These are phyloP conservation scores for Pseudofabraea citricarpa DNA, from an alignment of 2,329 filamentous ascomycete species.

Conservation along the genomic window DNA sequence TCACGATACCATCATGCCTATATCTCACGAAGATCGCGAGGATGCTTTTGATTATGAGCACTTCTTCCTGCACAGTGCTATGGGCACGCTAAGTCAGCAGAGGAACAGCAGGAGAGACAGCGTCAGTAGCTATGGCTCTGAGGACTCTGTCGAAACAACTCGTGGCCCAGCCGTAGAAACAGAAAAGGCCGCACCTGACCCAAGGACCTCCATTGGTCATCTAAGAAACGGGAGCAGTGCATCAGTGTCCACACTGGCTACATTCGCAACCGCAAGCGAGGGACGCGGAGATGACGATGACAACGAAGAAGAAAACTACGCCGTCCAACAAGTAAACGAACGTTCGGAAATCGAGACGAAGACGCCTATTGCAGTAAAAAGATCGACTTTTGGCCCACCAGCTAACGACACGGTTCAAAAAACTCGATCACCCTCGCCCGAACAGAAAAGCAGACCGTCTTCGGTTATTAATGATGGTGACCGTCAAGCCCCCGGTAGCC, in stretches of 20 bases:
- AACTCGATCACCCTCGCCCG: slow-evolving; percentile 4
- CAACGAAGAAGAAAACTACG: slow-evolving; percentile 31
- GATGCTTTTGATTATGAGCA: slow-evolving; percentile 97
- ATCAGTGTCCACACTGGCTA: slow-evolving; percentile 55
- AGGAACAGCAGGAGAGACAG: slow-evolving; percentile 42
- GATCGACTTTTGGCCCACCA: slow-evolving; percentile 23
- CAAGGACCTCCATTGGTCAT: slow-evolving; percentile 26
- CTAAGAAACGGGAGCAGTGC: slow-evolving; percentile 51
- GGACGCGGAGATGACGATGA: too few species aligned
- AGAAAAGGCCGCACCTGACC: slow-evolving; percentile 9
- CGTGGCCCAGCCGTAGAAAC: slow-evolving; percentile 36
- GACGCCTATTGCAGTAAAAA: slow-evolving; percentile 17
- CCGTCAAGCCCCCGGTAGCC: slow-evolving; percentile 20
- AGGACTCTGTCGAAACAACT: slow-evolving; percentile 58
- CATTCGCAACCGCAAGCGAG: slow-evolving; percentile 61
- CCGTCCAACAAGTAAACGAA: slow-evolving; percentile 29
- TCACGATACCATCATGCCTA: slow-evolving; percentile 53
- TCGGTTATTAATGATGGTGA: slow-evolving; percentile 13
- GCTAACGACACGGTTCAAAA: slow-evolving; percentile 6
- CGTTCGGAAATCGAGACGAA: slow-evolving; percentile 1
- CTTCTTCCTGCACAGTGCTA: slow-evolving; percentile 89
- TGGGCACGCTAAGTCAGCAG: slow-evolving; percentile 67
- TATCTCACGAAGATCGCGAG: slow-evolving; percentile 86
- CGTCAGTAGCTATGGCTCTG: slow-evolving; percentile 50
- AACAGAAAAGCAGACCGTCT: slow-evolving; percentile 8